Conservation (phyloP, 306 rosid species). For the Delonix regia region DNA sequence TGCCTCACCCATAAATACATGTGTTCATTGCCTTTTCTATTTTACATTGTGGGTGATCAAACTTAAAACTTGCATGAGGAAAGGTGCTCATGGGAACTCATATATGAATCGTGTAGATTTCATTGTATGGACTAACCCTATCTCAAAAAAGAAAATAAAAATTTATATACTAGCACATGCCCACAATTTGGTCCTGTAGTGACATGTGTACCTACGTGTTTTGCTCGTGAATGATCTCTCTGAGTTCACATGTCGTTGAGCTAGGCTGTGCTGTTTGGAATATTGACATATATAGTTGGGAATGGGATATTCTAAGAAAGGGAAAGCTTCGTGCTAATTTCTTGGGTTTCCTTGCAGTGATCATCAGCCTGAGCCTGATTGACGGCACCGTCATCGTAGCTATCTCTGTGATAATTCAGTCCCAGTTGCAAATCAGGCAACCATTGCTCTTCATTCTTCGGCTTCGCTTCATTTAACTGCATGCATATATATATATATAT, state of each 20-base stretch:
- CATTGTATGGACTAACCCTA: conserved; percentile 16
- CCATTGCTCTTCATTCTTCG: conserved; percentile 44
- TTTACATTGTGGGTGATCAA: conserved; percentile 3
- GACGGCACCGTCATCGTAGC: conserved; percentile 26
- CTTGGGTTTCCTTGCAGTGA: conserved; percentile 46
- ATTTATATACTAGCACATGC: neutral
- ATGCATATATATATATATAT: conserved; percentile 23
- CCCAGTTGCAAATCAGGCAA: conserved; percentile 67
- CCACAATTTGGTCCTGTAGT: conserved; percentile 14
- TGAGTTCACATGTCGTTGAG: conserved; percentile 17
- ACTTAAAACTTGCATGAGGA: conserved; percentile 10
- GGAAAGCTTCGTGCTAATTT: conserved; percentile 70
- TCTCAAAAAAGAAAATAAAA: neutral
- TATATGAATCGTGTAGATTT: conserved; percentile 8
- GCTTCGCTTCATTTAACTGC: conserved; percentile 53
- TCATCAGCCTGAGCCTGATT: conserved; percentile 13
- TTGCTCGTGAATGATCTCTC: conserved; percentile 9
- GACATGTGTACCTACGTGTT: conserved; percentile 13
- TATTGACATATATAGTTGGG: conserved; percentile 6
- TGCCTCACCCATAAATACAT: no score
- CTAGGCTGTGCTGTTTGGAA: conserved; percentile 35
- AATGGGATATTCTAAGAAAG: conserved; percentile 56
- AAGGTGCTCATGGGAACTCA: conserved; percentile 10
- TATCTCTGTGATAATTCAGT: conserved; percentile 42
- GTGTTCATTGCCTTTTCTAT: no score